Evolutionary conservation across 2,329 filamentous ascomycete species (phyloP).

Genomic region (Alternaria solani): DNA sequence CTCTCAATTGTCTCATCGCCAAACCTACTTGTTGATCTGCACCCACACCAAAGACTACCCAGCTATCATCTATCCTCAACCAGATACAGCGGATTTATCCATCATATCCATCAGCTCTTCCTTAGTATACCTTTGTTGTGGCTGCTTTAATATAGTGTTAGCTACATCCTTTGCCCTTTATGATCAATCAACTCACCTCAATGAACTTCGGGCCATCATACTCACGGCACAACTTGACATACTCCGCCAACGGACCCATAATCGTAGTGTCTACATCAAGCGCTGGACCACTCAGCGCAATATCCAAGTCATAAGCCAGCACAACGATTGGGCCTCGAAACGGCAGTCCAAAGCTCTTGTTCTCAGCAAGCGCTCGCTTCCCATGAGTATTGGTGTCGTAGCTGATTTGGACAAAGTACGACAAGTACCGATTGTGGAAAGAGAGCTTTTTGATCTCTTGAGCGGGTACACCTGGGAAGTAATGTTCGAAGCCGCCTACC

Average conservation of each 20-base stretch:
- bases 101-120: slow-evolving; percentile 12
- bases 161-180: background rate
- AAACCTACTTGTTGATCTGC: background rate
- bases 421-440: slow-evolving; percentile 18
- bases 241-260: slow-evolving; percentile 15
- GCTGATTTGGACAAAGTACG: slow-evolving; percentile 19
- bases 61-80: background rate
- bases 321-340: slow-evolving; percentile 20
- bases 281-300: slow-evolving; percentile 17
- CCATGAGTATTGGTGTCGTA: slow-evolving; percentile 18
- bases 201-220: slow-evolving; percentile 23
- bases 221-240: slow-evolving; percentile 18
- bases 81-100: background rate
- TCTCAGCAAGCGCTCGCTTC: background rate
- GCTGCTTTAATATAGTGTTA: slow-evolving; percentile 17
- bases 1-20: background rate
- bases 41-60: background rate
- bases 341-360: slow-evolving; percentile 5
- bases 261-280: slow-evolving; percentile 17
- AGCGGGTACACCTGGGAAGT: slow-evolving; percentile 3
- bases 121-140: slow-evolving; percentile 18
- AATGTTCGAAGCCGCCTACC: background rate
- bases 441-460: slow-evolving; percentile 18
- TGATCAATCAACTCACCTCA: background rate
- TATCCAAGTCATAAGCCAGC: slow-evolving; percentile 15